Conservation (phyloP, 306 rosid genomes). For the Comarum palustre region DNA sequence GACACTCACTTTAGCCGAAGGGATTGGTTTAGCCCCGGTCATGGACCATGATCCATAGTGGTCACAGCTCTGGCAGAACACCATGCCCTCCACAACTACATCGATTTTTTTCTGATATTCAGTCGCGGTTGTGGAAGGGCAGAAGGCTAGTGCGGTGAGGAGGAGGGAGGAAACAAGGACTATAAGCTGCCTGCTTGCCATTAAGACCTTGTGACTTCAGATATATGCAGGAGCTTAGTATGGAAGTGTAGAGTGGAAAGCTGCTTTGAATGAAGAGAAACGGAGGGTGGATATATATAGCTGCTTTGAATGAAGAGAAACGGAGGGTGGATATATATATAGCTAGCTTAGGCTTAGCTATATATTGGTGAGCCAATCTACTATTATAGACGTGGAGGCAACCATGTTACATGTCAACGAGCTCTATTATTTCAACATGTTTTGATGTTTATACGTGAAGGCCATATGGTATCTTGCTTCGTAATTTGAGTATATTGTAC, state of each 20-base stretch:
- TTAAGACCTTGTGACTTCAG: conserved; percentile 20
- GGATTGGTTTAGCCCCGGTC: conserved; percentile 59
- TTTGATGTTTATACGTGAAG: conserved; percentile 38
- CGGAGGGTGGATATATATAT: conserved; percentile 24
- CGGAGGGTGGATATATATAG: conserved; percentile 24
- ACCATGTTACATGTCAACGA: conserved; percentile 38
- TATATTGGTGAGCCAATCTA: conserved; percentile 5
- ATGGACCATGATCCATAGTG: conserved; percentile 68
- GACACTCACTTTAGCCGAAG: conserved; percentile 71
- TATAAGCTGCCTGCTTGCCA: conserved; percentile 46
- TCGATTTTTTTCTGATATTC: conserved; percentile 41
- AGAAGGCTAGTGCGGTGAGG: conserved; percentile 38
- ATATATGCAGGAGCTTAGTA: conserved; percentile 19
- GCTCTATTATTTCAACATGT: conserved; percentile 7
- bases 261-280: conserved; percentile 1
- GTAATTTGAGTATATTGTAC: neutral
- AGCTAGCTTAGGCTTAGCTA: neutral
- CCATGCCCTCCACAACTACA: conserved; percentile 68
- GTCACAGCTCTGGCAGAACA: conserved; percentile 83
- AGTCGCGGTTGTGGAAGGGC: conserved; percentile 33
- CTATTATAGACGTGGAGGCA: conserved; percentile 49
- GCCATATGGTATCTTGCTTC: neutral
- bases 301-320: no score
- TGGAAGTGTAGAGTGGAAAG: conserved; percentile 1
- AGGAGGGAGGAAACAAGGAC: conserved; percentile 37